Evolutionary conservation across 1,139 yeast genomes (phyloP).

Genomic region (Casaregolazyma lundiana): DNA sequence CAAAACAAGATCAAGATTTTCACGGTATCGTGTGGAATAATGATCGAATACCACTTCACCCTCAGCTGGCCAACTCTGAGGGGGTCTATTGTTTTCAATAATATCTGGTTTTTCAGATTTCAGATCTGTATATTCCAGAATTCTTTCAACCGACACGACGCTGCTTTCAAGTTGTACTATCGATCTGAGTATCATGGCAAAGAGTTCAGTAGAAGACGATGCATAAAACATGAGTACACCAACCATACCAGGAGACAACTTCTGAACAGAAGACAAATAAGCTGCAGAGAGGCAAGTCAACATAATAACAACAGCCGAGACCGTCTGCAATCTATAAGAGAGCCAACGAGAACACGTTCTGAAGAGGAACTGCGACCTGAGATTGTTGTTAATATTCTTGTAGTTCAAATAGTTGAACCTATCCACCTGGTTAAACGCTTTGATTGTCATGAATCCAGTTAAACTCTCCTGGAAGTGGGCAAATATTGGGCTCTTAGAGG

Average conservation of each 20-base stretch:
- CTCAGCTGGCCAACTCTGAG: conserved; percentile 54
- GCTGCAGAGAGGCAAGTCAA: conserved; percentile 47
- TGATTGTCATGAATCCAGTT: conserved; percentile 66
- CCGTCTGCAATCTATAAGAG: conserved; percentile 59
- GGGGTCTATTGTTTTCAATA: conserved; percentile 38
- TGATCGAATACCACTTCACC: conserved; percentile 56
- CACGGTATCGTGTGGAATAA: conserved; percentile 62
- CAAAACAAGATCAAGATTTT: conserved; percentile 51
- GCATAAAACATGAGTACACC: conserved; percentile 75
- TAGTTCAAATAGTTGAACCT: conserved; percentile 54
- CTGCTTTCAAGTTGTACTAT: conserved; percentile 72
- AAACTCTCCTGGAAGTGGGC: conserved; percentile 75
- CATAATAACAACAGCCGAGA: conserved; percentile 62
- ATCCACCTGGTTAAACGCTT: conserved; percentile 48
- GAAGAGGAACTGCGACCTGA: conserved; percentile 50
- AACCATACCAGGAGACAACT: conserved; percentile 60
- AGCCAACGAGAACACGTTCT: conserved; percentile 58
- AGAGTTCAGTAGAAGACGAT: conserved; percentile 54
- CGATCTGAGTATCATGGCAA: conserved; percentile 58
- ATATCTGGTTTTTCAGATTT: conserved; percentile 51
- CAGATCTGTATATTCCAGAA: conserved; percentile 64
- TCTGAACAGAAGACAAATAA: conserved; percentile 49
- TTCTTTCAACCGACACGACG: conserved; percentile 72
- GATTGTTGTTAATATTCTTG: conserved; percentile 58
- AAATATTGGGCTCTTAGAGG: conserved; percentile 70